Evolutionary conservation across 2,329 filamentous ascomycete genomes (phyloP), one percentile per base, ranked within the genome.

Genomic region (Coniochaeta prunicola): DNA sequence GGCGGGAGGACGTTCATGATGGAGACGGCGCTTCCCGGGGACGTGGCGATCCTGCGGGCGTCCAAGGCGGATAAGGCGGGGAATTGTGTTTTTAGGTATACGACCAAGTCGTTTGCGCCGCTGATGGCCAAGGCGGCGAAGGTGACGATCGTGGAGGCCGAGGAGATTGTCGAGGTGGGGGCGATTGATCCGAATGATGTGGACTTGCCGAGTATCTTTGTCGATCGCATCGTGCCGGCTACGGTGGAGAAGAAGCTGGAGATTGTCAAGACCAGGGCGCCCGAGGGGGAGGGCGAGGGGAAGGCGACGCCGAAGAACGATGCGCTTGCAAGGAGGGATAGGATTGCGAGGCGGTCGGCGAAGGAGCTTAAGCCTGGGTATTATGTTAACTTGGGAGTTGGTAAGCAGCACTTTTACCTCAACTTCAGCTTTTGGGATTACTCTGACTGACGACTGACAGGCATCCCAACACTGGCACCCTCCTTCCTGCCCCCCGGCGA

Each of bases 391-490:
- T 77, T 93, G 0, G 90, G 90, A 19, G 88, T 93, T 60, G 86
- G 65, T 72, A 67, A 62, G 62, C 17, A n/a, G n/a, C n/a, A n/a
- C n/a, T n/a, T n/a, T n/a, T n/a, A n/a, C n/a, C 53, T 6, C 12
- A 19, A 8, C 2, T 17, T 31, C 13, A 45, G 19, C n/a, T 10
- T 17, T 7, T 26, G 13, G 3, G 19, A 4, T 15, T 8, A 38
- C 38, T 50, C 36, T 30, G 13, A 19, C 45, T 28, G 26, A 50
- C 45, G 6, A 50, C n/a, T 17, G 15, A 26, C 57, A 64, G 83
- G 90, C n/a, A 91, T 96, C 70, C 91, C 91, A 0, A 96, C 91
- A 15, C 78, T 94, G n/a, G 90, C 91, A 1, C 89, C 90, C 0
- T 88, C 86, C 0, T 92, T 90, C 70, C 74, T 96, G 7, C 84